phyloP scores from a whole-genome alignment of 176 grass and related monocot genomes.

The Alloteropsis semialata region DNA sequence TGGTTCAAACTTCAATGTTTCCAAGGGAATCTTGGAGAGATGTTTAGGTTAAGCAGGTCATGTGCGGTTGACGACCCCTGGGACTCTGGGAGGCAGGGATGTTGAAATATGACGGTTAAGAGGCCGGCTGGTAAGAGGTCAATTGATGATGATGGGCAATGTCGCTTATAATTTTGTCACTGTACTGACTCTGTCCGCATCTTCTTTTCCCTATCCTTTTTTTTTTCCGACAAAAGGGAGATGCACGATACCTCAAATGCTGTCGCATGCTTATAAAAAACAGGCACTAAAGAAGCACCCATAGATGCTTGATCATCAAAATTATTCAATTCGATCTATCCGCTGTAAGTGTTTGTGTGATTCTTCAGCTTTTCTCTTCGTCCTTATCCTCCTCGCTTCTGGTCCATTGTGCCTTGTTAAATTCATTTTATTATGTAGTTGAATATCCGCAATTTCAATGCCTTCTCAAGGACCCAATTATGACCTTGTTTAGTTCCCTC shows the following conservation, averaged over 20 bases:
- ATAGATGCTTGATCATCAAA: neutral
- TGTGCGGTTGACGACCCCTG: neutral
- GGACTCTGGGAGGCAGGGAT: too few relatives aligned
- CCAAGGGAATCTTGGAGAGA: neutral
- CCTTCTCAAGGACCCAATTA: neutral
- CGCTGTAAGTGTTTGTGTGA: neutral
- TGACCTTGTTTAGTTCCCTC: too few relatives aligned
- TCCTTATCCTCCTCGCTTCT: neutral
- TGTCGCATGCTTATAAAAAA: neutral
- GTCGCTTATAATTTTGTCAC: neutral
- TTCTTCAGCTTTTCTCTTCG: neutral
- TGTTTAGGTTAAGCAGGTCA: neutral
- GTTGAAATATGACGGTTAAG: neutral
- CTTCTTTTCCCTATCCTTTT: neutral
- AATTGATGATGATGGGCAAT: neutral
- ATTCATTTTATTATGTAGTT: neutral
- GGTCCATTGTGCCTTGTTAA: neutral
- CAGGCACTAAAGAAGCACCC: neutral
- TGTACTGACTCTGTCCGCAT: neutral
- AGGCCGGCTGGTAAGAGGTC: too few relatives aligned
- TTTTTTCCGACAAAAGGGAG: neutral
- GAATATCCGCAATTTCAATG: neutral
- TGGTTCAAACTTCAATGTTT: neutral
- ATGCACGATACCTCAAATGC: neutral
- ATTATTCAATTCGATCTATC: neutral